Evolutionary conservation across 345 rosid genomes (phyloP).

Genomic region (Nasturtium officinale): DNA sequence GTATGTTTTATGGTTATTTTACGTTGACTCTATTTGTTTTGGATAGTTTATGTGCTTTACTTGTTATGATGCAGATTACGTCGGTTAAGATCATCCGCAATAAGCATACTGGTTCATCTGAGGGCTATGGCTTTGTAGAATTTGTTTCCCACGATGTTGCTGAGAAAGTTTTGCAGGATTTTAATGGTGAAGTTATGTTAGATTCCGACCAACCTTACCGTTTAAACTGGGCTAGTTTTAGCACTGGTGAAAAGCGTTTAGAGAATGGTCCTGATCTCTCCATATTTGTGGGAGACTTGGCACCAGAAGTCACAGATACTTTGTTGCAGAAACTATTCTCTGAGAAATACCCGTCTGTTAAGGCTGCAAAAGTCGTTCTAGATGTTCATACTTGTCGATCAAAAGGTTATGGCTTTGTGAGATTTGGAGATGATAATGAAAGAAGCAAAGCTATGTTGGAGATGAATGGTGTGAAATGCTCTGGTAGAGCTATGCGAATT

Average conservation of each 20-base stretch:
- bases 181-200: slow-evolving; percentile 66
- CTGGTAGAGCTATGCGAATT: slow-evolving; percentile 83
- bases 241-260: slow-evolving; percentile 79
- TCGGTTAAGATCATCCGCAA: slow-evolving; percentile 91
- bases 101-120: slow-evolving; percentile 83
- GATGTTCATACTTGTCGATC: slow-evolving; percentile 91
- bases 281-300: slow-evolving; percentile 93
- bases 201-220: slow-evolving; percentile 79
- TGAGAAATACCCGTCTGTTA: slow-evolving; percentile 77
- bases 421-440: slow-evolving; percentile 87
- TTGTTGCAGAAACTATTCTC: slow-evolving; percentile 74
- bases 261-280: slow-evolving; percentile 90
- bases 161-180: slow-evolving; percentile 79
- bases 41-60: not conserved
- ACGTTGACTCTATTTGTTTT: not conserved
- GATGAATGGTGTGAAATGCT: slow-evolving; percentile 85
- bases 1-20: not conserved
- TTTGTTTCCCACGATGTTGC: slow-evolving; percentile 77
- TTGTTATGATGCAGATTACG: slow-evolving; percentile 56
- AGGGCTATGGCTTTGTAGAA: slow-evolving; percentile 95
- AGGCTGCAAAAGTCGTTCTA: slow-evolving; percentile 91
- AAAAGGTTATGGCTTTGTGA: slow-evolving; percentile 95
- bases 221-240: slow-evolving; percentile 93
- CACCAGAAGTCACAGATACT: slow-evolving; percentile 85
- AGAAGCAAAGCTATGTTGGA: slow-evolving; percentile 79